Base-by-base conservation (phyloP, 345 rosid genomes). In the Odontarrhena argentea region DNA sequence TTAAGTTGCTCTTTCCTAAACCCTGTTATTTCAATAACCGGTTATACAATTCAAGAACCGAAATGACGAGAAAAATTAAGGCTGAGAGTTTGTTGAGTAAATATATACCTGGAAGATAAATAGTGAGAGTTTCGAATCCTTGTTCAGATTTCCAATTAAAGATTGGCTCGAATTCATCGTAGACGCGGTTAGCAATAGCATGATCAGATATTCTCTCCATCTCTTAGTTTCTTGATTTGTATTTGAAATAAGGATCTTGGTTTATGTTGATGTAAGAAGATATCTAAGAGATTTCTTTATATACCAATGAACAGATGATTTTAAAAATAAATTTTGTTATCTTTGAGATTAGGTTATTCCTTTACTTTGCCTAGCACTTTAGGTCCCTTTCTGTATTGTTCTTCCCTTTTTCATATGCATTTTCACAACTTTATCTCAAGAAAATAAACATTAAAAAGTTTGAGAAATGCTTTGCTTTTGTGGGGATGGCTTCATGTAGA, bases 1-100 rank as follows among this genome's bases (percentile, higher is more conserved):
- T 73, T 79, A 11, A 79, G 74, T 10, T 79, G 78, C 61, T 79
- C 83, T 62, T 65, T 79, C 47, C 4, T 73, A 60, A 76, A 79
- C 22, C 80, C 83, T 79, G 48, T 40, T 32, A 13, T 22, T 59
- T 45, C 47, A 75, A 64, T 18, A 65, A 64, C 47, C 46, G 38
- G 42, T 46, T 2, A 26, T 13, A 43, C 32, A 69, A 32, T 32
- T 46, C 18, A 62, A 41, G 12, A 42, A 74, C 44, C 14, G 1
- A 0, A 8, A 26, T 0, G 7, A 46, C 32, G 1, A 54, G 32
- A 56, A 46, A 0, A 47, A 10, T 12, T 18, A 18, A 18, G 22
- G 18, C 24, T 7, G 36, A 40, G n/a, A 61, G 13, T 38, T 35
- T 44, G 44, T 42, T 61, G 38, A 53, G 48, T 13, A 41, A 71